phyloP scores from a whole-genome alignment of 2,329 filamentous ascomycete species.

The Monosporascus cannonballus region DNA sequence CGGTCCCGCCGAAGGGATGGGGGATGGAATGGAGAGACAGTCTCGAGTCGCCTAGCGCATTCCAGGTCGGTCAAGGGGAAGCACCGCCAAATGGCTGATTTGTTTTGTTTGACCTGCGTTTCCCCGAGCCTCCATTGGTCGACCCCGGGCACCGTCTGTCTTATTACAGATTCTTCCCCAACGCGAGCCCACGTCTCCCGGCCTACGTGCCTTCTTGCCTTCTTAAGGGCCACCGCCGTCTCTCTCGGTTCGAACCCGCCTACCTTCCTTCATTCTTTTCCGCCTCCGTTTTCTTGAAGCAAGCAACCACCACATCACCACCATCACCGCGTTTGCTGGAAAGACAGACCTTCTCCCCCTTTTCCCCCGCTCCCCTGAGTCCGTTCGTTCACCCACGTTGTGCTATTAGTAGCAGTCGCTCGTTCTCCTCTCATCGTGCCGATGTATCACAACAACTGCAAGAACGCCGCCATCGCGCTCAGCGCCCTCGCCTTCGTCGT shows the following conservation, averaged over 20 bases:
- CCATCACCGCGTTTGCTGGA: too few species aligned
- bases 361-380: background rate
- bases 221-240: constrained; percentile 12
- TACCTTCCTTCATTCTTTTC: too few species aligned
- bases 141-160: constrained; percentile 20
- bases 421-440: background rate
- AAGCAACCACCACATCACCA: too few species aligned
- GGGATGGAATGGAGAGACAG: constrained; percentile 6
- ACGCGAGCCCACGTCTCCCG: constrained; percentile 6
- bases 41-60: constrained; percentile 11
- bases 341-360: background rate
- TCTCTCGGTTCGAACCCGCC: too few species aligned
- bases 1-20: constrained; percentile 2
- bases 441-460: constrained; percentile 11
- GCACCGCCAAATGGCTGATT: constrained; percentile 6
- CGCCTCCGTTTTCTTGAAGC: too few species aligned
- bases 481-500: constrained; percentile 18
- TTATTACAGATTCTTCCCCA: constrained; percentile 23
- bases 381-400: too few species aligned
- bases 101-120: constrained; percentile 17
- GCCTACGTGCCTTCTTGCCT: constrained; percentile 1
- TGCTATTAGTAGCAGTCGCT: background rate
- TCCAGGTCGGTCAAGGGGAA: constrained; percentile 20
- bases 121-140: constrained; percentile 13
- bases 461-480: constrained; percentile 15